Percentiles rank a stretch among this genome's conserved stretches.
These are phyloP conservation scores for Dioscorea zingiberensis DNA, from an alignment of 106 monocot species.

Conservation along the genomic window DNA sequence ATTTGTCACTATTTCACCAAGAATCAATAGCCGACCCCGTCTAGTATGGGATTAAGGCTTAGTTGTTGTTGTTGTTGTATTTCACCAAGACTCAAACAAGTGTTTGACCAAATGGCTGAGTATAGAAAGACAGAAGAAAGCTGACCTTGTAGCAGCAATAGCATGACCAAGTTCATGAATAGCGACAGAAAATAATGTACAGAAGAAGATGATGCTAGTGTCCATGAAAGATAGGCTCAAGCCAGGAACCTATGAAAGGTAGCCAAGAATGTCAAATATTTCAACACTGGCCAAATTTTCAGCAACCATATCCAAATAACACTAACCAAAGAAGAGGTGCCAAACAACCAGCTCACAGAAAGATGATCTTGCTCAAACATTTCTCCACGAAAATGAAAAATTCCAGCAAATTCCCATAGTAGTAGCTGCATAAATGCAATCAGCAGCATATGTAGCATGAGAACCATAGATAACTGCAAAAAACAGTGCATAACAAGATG, in stretches of 20 bases:
- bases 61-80: too few species aligned
- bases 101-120: background rate
- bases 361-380: slow-evolving; percentile 18
- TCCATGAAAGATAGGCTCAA: slow-evolving; percentile 57
- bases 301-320: slow-evolving; percentile 1
- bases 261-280: slow-evolving; percentile 1
- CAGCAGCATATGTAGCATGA: background rate
- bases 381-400: slow-evolving; percentile 16
- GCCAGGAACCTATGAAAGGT: slow-evolving; percentile 28
- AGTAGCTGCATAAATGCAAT: slow-evolving; percentile 42
- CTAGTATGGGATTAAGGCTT: too few species aligned
- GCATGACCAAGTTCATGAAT: slow-evolving; percentile 98
- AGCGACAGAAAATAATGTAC: slow-evolving; percentile 53
- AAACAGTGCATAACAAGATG: background rate
- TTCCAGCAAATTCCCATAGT: slow-evolving; percentile 33
- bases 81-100: too few species aligned
- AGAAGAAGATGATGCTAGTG: slow-evolving; percentile 40
- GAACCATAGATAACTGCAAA: background rate
- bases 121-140: background rate
- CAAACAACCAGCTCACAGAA: slow-evolving; percentile 38
- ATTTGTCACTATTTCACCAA: too few species aligned
- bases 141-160: slow-evolving; percentile 80
- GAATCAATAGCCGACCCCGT: too few species aligned
- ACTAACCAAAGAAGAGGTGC: slow-evolving; percentile 26
- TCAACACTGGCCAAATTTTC: background rate